phyloP scores from a whole-genome alignment of 2,329 filamentous ascomycete species.

The Talaromyces verruculosus region DNA sequence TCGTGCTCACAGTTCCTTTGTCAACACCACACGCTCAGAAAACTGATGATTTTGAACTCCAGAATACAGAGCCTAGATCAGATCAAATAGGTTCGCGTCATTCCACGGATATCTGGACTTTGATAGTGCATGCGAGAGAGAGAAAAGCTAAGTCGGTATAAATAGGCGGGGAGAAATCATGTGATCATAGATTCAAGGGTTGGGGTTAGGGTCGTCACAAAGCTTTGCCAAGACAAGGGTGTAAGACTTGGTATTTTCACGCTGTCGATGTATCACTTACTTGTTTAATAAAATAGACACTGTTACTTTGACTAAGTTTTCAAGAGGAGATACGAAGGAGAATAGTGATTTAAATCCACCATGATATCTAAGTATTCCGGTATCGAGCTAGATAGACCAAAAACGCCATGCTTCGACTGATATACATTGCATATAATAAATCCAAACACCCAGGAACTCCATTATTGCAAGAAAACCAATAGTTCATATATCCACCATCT shows the following conservation, averaged over 20 bases:
- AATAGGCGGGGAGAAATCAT: conserved; percentile 8
- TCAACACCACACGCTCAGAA: background rate
- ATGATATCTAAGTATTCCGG: background rate
- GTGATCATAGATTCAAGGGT: conserved; percentile 4
- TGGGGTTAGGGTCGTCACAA: background rate
- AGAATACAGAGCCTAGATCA: background rate
- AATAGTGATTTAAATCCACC: background rate
- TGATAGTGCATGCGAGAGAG: no score
- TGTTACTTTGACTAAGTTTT: background rate
- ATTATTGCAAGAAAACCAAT: conserved; percentile 5
- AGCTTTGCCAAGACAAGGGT: background rate
- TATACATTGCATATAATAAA: conserved; percentile 1
- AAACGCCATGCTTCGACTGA: conserved; percentile 7
- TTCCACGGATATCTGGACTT: background rate
- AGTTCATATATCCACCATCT: background rate
- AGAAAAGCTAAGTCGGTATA: background rate
- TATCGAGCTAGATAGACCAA: conserved; percentile 8
- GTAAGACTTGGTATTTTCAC: no score
- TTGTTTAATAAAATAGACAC: background rate
- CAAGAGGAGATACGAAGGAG: background rate
- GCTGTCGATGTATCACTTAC: background rate
- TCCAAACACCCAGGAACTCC: conserved; percentile 12
- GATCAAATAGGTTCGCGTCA: background rate
- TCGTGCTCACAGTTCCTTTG: background rate
- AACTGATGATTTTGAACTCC: no score